phyloP scores from a whole-genome alignment of 1,284 basidiomycete species.

The Ceratobasidium papillatum region DNA sequence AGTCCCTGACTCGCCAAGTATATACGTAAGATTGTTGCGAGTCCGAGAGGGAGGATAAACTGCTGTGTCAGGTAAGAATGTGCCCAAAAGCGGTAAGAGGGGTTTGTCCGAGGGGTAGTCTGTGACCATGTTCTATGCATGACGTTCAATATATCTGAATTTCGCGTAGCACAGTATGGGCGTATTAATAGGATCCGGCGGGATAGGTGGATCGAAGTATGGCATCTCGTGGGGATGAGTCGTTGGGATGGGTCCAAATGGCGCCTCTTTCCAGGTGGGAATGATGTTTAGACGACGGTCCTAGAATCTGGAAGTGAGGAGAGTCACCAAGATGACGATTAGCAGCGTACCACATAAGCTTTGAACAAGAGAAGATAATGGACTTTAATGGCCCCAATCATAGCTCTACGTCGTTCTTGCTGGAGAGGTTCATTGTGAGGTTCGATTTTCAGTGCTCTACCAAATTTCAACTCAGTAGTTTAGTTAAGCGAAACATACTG shows the following conservation, averaged over 20 bases:
- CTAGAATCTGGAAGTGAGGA: neutral
- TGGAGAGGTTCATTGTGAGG: neutral
- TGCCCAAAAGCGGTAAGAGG: neutral
- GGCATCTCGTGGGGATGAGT: neutral
- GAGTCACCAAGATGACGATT: neutral
- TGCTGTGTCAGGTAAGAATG: neutral
- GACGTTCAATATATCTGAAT: conserved; percentile 1
- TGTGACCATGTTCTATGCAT: neutral
- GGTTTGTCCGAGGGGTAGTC: conserved; percentile 7
- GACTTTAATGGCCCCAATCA: neutral
- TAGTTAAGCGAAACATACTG: neutral
- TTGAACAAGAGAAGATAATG: neutral
- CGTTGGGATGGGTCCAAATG: neutral
- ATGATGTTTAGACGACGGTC: neutral
- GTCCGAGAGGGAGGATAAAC: neutral
- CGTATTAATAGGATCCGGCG: neutral
- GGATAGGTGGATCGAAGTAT: conserved; percentile 6
- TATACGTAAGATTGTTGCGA: neutral
- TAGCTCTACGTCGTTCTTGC: neutral
- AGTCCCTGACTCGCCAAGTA: neutral
- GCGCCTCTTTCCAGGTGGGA: neutral
- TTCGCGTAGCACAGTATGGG: neutral
- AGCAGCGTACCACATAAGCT: conserved; percentile 8
- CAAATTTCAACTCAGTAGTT: too few species aligned
- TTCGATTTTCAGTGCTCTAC: conserved; percentile 2